Conservation (phyloP, 345 rosid species). For the Litchi chinensis region DNA sequence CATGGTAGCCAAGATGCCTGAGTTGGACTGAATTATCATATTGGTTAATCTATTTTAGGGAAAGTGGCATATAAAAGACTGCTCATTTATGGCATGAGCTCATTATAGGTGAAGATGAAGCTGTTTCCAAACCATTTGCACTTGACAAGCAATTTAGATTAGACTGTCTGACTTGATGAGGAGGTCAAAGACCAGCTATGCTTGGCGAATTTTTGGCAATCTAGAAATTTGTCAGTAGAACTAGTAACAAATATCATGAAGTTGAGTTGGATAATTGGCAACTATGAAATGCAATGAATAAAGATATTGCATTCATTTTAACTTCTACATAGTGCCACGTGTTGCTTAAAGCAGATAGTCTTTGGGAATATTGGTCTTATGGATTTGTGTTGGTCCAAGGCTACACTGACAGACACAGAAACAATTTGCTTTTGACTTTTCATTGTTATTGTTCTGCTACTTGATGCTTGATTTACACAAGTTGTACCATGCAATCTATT, state of each 20-base stretch:
- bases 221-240: background rate
- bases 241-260: background rate
- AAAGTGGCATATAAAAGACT: slow-evolving; percentile 4
- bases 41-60: background rate
- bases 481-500: background rate
- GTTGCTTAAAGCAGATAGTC: background rate
- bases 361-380: background rate
- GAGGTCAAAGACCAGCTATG: background rate
- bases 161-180: background rate
- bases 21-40: background rate
- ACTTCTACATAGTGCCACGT: background rate
- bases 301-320: background rate
- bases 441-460: background rate
- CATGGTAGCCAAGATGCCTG: background rate
- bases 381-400: background rate
- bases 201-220: background rate
- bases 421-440: background rate
- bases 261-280: background rate
- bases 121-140: background rate
- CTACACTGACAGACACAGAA: background rate
- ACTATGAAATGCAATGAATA: background rate
- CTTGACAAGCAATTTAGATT: background rate
- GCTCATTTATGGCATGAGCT: background rate
- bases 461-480: background rate
- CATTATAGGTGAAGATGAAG: background rate